Percentiles rank a stretch among this genome's conserved stretches.
Conservation (phyloP, 768 basidiomycete genomes). For the Clathrus columnatus region DNA sequence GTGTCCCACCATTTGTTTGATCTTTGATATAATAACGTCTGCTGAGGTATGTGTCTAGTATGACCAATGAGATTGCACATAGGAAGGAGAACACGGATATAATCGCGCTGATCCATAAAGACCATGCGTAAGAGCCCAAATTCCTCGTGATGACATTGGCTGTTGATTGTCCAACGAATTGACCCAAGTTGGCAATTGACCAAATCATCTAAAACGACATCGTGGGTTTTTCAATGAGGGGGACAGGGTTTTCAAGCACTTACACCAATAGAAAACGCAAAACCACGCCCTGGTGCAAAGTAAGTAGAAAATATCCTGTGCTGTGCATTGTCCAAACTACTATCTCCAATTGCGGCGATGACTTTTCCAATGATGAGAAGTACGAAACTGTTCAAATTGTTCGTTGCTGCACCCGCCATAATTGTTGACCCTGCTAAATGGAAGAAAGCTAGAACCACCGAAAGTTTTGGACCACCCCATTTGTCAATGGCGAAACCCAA, state of each 20-base stretch:
- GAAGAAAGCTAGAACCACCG: constrained; percentile 29
- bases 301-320: constrained; percentile 37
- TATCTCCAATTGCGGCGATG: constrained; percentile 31
- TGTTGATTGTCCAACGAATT: constrained; percentile 33
- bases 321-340: constrained; percentile 35
- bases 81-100: constrained; percentile 31
- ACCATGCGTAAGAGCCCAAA: constrained; percentile 32
- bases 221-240: background rate
- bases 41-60: constrained; percentile 31
- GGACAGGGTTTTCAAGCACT: constrained; percentile 3
- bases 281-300: constrained; percentile 33
- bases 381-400: constrained; percentile 30
- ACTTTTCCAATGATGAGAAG: constrained; percentile 33
- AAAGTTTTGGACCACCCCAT: constrained; percentile 30
- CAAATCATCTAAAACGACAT: constrained; percentile 24
- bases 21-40: constrained; percentile 28
- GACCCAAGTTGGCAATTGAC: constrained; percentile 23
- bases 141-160: constrained; percentile 33
- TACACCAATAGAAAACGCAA: constrained; percentile 29
- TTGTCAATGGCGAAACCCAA: constrained; percentile 35
- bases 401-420: constrained; percentile 32
- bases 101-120: constrained; percentile 33
- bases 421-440: constrained; percentile 29
- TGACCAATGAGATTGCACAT: constrained; percentile 28
- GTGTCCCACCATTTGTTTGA: constrained; percentile 25